Evolutionary conservation across 2,329 filamentous ascomycete genomes (phyloP).

Genomic region (Ascochyta rabiei): DNA sequence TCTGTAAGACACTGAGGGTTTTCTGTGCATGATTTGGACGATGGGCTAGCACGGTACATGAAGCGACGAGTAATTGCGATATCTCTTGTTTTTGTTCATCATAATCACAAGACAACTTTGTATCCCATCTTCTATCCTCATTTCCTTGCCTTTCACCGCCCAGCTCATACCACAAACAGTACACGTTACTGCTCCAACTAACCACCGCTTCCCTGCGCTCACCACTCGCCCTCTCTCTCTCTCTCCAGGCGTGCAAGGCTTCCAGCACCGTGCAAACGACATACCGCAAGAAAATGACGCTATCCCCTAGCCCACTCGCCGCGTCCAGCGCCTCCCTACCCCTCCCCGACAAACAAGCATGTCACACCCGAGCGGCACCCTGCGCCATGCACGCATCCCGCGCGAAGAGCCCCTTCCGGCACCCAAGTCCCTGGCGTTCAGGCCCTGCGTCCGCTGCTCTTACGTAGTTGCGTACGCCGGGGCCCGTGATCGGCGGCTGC

Average conservation of each 20-base stretch:
- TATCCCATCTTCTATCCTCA: not conserved
- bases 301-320: not conserved
- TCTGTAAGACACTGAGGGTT: not conserved
- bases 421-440: not conserved
- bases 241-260: not conserved
- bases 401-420: not conserved
- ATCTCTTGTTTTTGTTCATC: slow-evolving; percentile 12
- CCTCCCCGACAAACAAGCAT: not conserved
- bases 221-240: not conserved
- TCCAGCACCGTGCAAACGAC: not conserved
- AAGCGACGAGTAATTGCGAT: slow-evolving; percentile 2
- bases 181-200: no score
- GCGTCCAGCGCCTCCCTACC: not conserved
- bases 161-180: not conserved
- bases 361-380: not conserved
- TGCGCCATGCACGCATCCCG: not conserved
- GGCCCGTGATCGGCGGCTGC: not conserved
- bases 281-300: slow-evolving; percentile 9
- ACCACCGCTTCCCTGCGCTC: not conserved
- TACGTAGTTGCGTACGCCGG: not conserved
- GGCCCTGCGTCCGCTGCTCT: not conserved
- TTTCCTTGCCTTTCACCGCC: no score
- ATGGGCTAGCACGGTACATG: not conserved
- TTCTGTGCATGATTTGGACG: not conserved
- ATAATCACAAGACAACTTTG: slow-evolving; percentile 9